Evolutionary conservation across 352 stramenopile genomes (phyloP).

Genomic region (Phytophthora meadii): DNA sequence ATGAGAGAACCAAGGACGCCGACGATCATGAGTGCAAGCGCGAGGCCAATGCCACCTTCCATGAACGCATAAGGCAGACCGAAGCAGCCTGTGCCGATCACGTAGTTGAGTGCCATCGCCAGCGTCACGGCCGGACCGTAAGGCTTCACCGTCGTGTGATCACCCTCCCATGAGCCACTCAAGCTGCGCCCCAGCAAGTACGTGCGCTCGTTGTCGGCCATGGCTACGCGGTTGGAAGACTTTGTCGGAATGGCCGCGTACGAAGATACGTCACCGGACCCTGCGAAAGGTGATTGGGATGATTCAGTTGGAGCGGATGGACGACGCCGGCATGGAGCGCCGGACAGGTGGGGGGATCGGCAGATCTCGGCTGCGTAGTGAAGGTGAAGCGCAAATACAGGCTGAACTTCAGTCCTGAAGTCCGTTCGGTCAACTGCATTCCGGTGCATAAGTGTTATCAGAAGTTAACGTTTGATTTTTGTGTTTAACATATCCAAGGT

Average conservation of each 20-base stretch:
- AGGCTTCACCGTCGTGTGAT: slow-evolving; percentile 63
- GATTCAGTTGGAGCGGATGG: slow-evolving; percentile 15
- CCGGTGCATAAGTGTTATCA: not conserved
- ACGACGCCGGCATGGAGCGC: not conserved
- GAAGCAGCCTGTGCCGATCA: slow-evolving; percentile 89
- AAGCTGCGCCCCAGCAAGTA: slow-evolving; percentile 36
- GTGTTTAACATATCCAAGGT: no score
- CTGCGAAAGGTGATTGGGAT: slow-evolving; percentile 23
- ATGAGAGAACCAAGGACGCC: slow-evolving; percentile 71
- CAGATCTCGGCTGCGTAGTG: not conserved
- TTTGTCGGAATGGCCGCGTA: slow-evolving; percentile 19
- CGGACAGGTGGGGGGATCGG: slow-evolving; percentile 11
- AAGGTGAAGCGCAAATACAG: not conserved
- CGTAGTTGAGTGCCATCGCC: slow-evolving; percentile 88
- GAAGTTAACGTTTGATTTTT: no score
- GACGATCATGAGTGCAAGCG: slow-evolving; percentile 62
- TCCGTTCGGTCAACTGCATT: not conserved
- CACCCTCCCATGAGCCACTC: slow-evolving; percentile 38
- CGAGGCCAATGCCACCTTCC: slow-evolving; percentile 71
- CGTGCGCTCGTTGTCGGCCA: slow-evolving; percentile 32
- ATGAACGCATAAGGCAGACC: slow-evolving; percentile 83
- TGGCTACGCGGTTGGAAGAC: slow-evolving; percentile 13
- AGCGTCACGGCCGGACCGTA: slow-evolving; percentile 75
- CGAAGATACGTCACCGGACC: slow-evolving; percentile 23
- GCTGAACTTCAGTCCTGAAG: not conserved